Conservation (phyloP, 1,284 basidiomycete genomes). For the Sanghuangporus sanghuang region DNA sequence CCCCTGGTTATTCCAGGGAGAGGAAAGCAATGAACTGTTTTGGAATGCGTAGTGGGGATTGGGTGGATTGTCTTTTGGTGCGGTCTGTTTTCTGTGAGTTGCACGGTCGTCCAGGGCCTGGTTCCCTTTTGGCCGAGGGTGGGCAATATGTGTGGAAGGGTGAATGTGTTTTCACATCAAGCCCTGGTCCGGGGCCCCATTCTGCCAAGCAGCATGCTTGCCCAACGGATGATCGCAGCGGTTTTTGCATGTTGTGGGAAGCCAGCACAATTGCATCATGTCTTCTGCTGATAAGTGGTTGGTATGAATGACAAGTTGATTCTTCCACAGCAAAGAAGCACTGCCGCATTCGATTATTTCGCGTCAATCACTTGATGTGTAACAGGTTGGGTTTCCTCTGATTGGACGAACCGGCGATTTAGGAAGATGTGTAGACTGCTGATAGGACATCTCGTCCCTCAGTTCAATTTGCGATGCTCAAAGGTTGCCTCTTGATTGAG, state of each 20-base stretch:
- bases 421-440: background rate
- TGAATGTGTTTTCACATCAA: background rate
- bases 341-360: too few species aligned
- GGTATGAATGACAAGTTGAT: too few species aligned
- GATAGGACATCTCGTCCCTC: background rate
- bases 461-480: slow-evolving; percentile 2
- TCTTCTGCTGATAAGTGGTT: too few species aligned
- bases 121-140: background rate
- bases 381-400: background rate
- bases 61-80: background rate
- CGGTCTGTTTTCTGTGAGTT: background rate
- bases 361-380: too few species aligned
- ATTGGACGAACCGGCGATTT: background rate
- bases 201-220: too few species aligned
- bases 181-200: background rate
- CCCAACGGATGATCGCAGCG: too few species aligned
- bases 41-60: background rate
- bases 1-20: too few species aligned
- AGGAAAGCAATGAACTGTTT: background rate
- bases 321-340: too few species aligned
- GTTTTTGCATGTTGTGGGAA: too few species aligned
- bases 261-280: too few species aligned
- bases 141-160: too few species aligned
- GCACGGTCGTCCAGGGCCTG: background rate
- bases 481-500: background rate